These are phyloP conservation scores for Bipolaris oryzae DNA, from an alignment of 2,329 filamentous ascomycete genomes.

Conservation along the genomic window DNA sequence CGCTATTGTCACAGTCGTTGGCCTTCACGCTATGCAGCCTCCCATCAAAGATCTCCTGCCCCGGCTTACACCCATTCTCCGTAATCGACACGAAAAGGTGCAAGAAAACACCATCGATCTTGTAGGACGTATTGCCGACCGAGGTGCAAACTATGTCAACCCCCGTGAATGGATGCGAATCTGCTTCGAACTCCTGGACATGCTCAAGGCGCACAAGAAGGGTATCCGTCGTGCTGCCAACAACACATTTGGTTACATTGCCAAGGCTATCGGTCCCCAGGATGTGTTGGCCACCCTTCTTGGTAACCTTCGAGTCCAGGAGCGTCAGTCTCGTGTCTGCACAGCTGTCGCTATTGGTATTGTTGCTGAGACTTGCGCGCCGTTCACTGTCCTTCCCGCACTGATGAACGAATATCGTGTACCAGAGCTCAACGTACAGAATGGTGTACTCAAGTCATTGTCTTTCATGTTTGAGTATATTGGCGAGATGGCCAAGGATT, in stretches of 20 bases:
- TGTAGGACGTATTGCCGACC: conserved; percentile 95
- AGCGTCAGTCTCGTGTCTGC: conserved; percentile 97
- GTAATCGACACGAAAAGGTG: conserved; percentile 98
- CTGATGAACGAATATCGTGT: conserved; percentile 99
- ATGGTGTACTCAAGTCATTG: conserved; percentile 94
- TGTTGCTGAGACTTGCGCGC: conserved; percentile 96
- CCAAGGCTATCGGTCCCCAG: conserved; percentile 97
- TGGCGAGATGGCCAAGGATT: conserved; percentile 99
- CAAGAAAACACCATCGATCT: conserved; percentile 99
- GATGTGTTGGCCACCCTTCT: conserved; percentile 94
- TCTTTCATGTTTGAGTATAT: conserved; percentile 99
- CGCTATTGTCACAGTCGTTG: conserved; percentile 96
- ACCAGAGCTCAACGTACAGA: conserved; percentile 97
- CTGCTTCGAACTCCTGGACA: conserved; percentile 97
- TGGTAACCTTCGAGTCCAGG: conserved; percentile 95
- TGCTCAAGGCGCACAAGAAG: conserved; percentile 99
- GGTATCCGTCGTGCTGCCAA: conserved; percentile 97
- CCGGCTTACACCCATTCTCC: conserved; percentile 93
- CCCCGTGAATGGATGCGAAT: conserved; percentile 99
- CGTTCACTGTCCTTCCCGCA: conserved; percentile 97
- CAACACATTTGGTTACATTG: conserved; percentile 99
- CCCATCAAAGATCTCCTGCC: conserved; percentile 96
- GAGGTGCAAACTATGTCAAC: conserved; percentile 94
- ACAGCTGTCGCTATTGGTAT: conserved; percentile 98
- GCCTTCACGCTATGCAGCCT: conserved; percentile 97